phyloP scores from a whole-genome alignment of 192 early-diverging fungal species.

The Umbelopsis sp. region DNA sequence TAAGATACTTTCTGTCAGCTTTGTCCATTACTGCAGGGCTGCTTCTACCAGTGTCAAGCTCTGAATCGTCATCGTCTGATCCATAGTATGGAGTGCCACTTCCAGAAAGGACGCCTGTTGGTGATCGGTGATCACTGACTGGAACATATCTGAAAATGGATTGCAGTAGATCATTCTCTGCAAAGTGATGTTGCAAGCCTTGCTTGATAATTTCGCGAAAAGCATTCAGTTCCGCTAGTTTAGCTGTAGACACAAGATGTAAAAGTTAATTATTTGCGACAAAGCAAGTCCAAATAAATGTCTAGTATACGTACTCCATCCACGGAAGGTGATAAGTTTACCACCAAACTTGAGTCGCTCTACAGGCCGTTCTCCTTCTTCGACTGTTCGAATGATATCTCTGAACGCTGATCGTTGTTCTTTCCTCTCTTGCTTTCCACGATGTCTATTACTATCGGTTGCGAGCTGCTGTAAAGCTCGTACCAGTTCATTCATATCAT shows the following conservation, averaged over 20 bases:
- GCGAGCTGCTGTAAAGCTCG: conserved; percentile 53
- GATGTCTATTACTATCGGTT: conserved; percentile 59
- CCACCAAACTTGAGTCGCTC: conserved; percentile 55
- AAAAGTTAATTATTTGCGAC: background rate
- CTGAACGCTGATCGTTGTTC: conserved; percentile 64
- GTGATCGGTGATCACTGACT: background rate
- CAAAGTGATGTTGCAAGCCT: conserved; percentile 29
- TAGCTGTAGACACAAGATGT: background rate
- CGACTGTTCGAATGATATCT: conserved; percentile 65
- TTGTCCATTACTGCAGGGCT: conserved; percentile 12
- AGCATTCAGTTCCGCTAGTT: conserved; percentile 19
- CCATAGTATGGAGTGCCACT: conserved; percentile 10
- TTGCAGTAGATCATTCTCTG: background rate
- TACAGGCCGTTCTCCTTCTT: conserved; percentile 50
- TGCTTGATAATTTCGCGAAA: conserved; percentile 26
- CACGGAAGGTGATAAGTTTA: conserved; percentile 50
- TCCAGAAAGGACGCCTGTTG: background rate
- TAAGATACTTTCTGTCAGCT: conserved; percentile 3
- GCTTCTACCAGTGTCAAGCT: background rate
- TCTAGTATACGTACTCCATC: conserved; percentile 47
- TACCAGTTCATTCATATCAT: conserved; percentile 60
- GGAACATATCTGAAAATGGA: conserved; percentile 15
- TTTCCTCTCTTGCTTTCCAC: conserved; percentile 56
- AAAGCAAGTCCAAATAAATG: background rate
- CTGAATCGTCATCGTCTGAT: conserved; percentile 1